These are phyloP conservation scores for Septoria petroselini DNA, from an alignment of 2,329 filamentous ascomycete genomes.

Conservation along the genomic window DNA sequence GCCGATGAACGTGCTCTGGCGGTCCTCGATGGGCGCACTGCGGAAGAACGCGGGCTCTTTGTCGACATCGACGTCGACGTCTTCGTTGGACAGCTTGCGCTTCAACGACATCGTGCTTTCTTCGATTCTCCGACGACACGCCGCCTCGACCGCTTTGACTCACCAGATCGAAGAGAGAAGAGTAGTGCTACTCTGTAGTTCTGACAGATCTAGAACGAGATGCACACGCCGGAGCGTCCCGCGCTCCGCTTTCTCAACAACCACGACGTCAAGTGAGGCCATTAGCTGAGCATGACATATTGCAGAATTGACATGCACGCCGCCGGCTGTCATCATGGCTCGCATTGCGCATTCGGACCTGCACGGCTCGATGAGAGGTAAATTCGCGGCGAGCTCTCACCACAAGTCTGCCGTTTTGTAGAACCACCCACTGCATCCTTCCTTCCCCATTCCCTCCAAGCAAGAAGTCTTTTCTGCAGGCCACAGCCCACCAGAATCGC, in stretches of 20 bases:
- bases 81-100: slow-evolving; percentile 29
- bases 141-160: neutral
- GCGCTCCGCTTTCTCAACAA: neutral
- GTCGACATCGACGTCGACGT: slow-evolving; percentile 11
- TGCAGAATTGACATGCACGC: neutral
- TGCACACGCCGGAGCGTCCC: neutral
- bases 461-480: too few species aligned
- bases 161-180: neutral
- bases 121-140: too few species aligned
- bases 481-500: too few species aligned
- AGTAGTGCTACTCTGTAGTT: too few species aligned
- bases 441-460: too few species aligned
- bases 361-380: too few species aligned
- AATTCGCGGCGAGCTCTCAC: too few species aligned
- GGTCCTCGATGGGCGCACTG: slow-evolving; percentile 49
- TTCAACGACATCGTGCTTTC: slow-evolving; percentile 32
- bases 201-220: too few species aligned
- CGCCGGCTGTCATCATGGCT: neutral
- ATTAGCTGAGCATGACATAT: slow-evolving; percentile 23
- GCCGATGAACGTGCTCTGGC: slow-evolving; percentile 52
- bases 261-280: neutral
- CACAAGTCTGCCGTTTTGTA: too few species aligned
- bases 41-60: slow-evolving; percentile 40
- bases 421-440: too few species aligned
- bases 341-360: neutral